A percentile compares a stretch with the other conserved stretches of the same genome.
Conservation (phyloP, 2,329 filamentous ascomycete genomes). For the Ascochyta lentis region DNA sequence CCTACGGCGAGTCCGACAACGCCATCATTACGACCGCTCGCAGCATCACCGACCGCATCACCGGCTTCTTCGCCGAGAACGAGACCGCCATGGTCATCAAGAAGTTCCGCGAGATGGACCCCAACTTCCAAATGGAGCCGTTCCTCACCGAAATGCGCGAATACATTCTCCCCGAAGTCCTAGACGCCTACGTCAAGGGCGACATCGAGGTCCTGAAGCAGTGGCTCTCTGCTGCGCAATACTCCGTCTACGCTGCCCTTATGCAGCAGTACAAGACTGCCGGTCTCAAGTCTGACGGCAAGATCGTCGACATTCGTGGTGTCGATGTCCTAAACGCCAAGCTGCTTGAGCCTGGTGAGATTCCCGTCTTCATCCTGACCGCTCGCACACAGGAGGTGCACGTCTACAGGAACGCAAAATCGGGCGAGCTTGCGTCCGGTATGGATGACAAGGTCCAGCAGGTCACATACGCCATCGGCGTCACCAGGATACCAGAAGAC, state of each 20-base stretch:
- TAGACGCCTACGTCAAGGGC: constrained; percentile 97
- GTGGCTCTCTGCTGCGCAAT: constrained; percentile 96
- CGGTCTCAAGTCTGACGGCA: constrained; percentile 91
- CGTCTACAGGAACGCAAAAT: constrained; percentile 92
- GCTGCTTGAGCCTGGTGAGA: constrained; percentile 83
- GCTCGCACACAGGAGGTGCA: constrained; percentile 97
- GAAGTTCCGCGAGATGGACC: constrained; percentile 96
- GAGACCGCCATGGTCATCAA: constrained; percentile 98
- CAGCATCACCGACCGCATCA: constrained; percentile 90
- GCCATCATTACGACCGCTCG: constrained; percentile 91
- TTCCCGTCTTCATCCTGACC: constrained; percentile 96
- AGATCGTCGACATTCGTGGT: constrained; percentile 92
- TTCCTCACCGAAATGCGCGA: constrained; percentile 96
- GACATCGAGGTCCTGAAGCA: constrained; percentile 88
- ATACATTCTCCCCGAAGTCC: constrained; percentile 95
- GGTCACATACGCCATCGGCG: constrained; percentile 96
- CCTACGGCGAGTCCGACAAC: constrained; percentile 97
- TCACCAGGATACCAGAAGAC: constrained; percentile 91
- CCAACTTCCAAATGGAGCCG: constrained; percentile 90
- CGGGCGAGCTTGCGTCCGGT: constrained; percentile 85
- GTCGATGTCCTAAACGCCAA: constrained; percentile 86
- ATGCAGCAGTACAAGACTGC: constrained; percentile 95
- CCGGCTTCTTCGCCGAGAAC: constrained; percentile 97
- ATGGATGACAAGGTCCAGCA: constrained; percentile 99
- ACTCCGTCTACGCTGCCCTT: constrained; percentile 94